Evolutionary conservation across 2,329 filamentous ascomycete species (phyloP).

Genomic region (Sarocladium kiliense): DNA sequence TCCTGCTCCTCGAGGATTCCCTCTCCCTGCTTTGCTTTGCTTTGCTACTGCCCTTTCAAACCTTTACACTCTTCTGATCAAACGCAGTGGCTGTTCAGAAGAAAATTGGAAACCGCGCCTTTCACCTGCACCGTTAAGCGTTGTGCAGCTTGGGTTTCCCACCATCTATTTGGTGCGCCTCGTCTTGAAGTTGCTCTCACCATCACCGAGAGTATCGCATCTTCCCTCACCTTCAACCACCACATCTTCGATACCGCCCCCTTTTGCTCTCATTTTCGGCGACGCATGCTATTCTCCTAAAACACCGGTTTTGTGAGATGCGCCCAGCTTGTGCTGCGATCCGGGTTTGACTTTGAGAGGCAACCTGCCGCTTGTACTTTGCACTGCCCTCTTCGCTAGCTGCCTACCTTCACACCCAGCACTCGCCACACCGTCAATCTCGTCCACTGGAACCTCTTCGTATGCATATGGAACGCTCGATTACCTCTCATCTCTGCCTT

Average conservation of each 20-base stretch:
- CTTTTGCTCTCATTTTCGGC: not conserved
- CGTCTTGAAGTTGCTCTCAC: not conserved
- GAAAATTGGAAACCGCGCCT: not conserved
- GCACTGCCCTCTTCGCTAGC: slow-evolving; percentile 3
- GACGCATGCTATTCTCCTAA: not conserved
- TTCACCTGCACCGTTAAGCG: not conserved
- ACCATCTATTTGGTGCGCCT: not conserved
- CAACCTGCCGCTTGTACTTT: slow-evolving; percentile 6
- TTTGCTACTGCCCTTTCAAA: not conserved
- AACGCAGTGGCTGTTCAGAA: not conserved
- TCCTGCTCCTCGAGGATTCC: not conserved
- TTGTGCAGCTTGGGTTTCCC: not conserved
- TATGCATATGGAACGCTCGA: not conserved
- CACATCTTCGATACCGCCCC: not conserved
- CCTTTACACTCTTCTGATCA: not conserved
- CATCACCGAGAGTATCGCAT: not conserved
- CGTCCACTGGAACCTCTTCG: not conserved
- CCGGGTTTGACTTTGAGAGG: slow-evolving; percentile 5
- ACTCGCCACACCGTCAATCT: not conserved
- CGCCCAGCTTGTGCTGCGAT: not conserved
- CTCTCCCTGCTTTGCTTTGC: not conserved
- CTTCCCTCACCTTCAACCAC: not conserved
- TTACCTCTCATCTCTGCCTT: slow-evolving; percentile 3
- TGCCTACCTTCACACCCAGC: slow-evolving; percentile 2
- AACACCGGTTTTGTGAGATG: not conserved